Evolutionary conservation across 495 filamentous ascomycete genomes (phyloP).

Genomic region (Tuber magnatum): DNA sequence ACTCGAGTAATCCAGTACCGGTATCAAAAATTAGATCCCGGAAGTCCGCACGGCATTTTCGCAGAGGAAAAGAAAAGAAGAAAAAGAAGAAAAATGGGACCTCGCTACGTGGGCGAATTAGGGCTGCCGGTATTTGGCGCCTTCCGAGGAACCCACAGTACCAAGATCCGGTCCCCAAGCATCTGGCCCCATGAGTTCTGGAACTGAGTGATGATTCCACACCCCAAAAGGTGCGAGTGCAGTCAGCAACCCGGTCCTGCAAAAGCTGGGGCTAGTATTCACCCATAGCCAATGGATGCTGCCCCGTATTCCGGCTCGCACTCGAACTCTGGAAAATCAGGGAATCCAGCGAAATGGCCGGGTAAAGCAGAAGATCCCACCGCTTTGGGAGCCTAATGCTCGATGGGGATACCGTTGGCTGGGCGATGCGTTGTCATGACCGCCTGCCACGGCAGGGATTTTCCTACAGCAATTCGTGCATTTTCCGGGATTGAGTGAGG

Average conservation of each 20-base stretch:
- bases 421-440: not conserved
- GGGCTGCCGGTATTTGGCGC: not conserved
- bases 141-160: not conserved
- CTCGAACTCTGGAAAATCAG: not conserved
- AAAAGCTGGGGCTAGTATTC: not conserved
- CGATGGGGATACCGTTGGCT: not conserved
- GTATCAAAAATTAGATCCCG: not conserved
- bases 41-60: not conserved
- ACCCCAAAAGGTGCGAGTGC: not conserved
- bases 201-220: not conserved
- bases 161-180: not conserved
- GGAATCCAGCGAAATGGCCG: not conserved
- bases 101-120: slow-evolving; percentile 1
- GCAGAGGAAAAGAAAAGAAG: not conserved
- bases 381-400: not conserved
- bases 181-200: not conserved
- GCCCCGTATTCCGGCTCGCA: not conserved
- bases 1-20: too few relatives aligned
- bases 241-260: not conserved
- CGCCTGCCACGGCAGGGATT: not conserved
- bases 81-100: too few relatives aligned
- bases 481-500: not conserved
- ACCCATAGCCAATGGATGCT: not conserved
- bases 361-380: not conserved
- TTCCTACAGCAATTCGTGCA: not conserved